A percentile compares a stretch with the other conserved stretches of the same genome.
Evolutionary conservation across 805 yeast genomes (phyloP).

Genomic region (Yamadazyma ubonensis): DNA sequence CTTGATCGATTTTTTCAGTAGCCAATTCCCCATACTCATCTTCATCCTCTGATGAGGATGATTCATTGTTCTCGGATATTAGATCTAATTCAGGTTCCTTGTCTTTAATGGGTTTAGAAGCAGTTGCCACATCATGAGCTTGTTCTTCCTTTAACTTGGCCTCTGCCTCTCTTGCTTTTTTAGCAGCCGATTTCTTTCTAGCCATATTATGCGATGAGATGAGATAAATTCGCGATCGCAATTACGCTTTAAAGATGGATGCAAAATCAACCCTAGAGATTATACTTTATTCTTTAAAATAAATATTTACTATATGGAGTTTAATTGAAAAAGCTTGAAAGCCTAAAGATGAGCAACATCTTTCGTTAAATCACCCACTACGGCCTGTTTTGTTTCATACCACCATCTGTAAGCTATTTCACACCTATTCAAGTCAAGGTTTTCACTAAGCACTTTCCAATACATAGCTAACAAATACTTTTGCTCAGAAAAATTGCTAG

Average conservation of each 20-base stretch:
- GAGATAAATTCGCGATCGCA: conserved; percentile 7
- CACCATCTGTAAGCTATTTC: conserved; percentile 61
- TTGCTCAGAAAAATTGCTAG: conserved; percentile 37
- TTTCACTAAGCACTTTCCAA: conserved; percentile 59
- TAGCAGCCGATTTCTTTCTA: conserved; percentile 83
- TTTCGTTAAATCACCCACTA: neutral
- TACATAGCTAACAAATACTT: conserved; percentile 37
- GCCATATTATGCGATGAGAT: conserved; percentile 52
- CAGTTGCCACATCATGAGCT: neutral
- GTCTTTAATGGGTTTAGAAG: neutral
- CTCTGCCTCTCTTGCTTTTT: conserved; percentile 56
- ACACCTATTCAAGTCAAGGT: conserved; percentile 55
- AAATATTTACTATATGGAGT: too few relatives aligned
- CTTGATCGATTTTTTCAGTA: conserved; percentile 81
- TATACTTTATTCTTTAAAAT: too few relatives aligned
- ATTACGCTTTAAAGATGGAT: neutral
- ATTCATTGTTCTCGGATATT: conserved; percentile 3
- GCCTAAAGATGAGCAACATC: conserved; percentile 1
- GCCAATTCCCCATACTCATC: conserved; percentile 88
- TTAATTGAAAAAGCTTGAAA: too few relatives aligned
- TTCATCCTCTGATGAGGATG: conserved; percentile 60
- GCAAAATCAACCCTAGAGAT: neutral
- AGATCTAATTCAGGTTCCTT: conserved; percentile 6
- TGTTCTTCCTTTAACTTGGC: conserved; percentile 7
- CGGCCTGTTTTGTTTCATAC: conserved; percentile 40